phyloP scores from a whole-genome alignment of 106 monocot species.

The Platanthera guangdongensis region DNA sequence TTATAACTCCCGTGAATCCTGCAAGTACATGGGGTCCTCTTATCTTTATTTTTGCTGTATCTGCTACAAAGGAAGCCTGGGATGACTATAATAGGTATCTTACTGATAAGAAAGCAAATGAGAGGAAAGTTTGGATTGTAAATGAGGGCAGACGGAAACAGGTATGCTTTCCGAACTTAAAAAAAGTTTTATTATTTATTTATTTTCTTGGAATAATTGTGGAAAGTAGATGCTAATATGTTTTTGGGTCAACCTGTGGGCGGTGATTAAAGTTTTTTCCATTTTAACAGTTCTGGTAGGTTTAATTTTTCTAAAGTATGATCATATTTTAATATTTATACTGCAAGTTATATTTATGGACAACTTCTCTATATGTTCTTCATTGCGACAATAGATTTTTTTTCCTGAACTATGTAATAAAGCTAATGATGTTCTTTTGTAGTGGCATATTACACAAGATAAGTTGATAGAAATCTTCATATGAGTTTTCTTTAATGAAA shows the following conservation, averaged over 20 bases:
- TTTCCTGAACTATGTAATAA: not conserved
- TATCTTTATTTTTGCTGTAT: slow-evolving; percentile 87
- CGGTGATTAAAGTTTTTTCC: not conserved
- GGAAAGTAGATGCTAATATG: not conserved
- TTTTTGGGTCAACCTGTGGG: not conserved
- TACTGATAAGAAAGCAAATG: slow-evolving; percentile 95
- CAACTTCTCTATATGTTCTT: not conserved
- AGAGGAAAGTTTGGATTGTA: slow-evolving; percentile 85
- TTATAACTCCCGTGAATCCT: slow-evolving; percentile 96
- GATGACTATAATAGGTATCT: slow-evolving; percentile 98
- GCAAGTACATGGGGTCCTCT: slow-evolving; percentile 97
- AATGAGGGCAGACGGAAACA: slow-evolving; percentile 64
- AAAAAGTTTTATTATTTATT: not conserved
- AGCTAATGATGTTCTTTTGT: not conserved
- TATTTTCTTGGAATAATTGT: not conserved
- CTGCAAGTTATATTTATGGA: not conserved
- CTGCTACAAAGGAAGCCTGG: slow-evolving; percentile 96
- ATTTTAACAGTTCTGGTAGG: not conserved
- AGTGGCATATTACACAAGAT: not conserved
- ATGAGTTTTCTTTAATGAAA: not conserved
- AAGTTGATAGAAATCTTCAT: not conserved
- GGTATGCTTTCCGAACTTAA: slow-evolving; percentile 21
- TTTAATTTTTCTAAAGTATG: not conserved
- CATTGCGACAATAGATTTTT: not conserved
- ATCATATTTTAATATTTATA: not conserved